Base-by-base conservation (phyloP, 2,329 filamentous ascomycete species). In the Aureobasidium melanogenum region DNA sequence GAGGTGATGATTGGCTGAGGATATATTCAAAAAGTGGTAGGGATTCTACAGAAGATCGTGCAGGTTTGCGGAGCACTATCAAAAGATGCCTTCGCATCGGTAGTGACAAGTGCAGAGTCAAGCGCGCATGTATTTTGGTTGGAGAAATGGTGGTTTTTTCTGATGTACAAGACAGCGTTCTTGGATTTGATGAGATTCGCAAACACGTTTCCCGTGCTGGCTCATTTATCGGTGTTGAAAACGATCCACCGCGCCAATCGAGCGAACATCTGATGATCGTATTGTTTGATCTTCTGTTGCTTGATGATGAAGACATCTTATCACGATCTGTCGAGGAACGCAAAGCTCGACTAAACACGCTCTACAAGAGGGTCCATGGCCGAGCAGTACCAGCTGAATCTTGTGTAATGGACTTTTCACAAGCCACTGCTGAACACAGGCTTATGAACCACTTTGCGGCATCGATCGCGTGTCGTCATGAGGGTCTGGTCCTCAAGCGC, bases 11-110 rank as follows among this genome's bases (percentile, higher is more conserved):
- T 0, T 82, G 79, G 51, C 84, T 96, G 30, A 86, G 88, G 64
- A 93, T 96, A 32, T 96, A 94, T 70, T 95, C 91, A 10, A 97
- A 96, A 71, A 94, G 90, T 68, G 90, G 91, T 62, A 95, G 94
- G 70, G 89, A 96, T 66, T 93, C 91, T 47, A 96, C 91, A 0
- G 70, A 76, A 56, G 91, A 96, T 71, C 82, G 88, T 36, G 67
- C 72, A 12, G 78, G 76, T 1, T 72, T 95, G 24, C 85, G 88
- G 60, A 79, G 80, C 2, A 80, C 80, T 1, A 84, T 96, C 61
- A 78, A 80, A 43, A 76, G 84, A 3, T 86, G 87, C 3, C 75
- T 96, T 5, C 79, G 78, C 8, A 78, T 95, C 36, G 84, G 84
- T 3, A 74, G 75, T 1, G 64, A 78, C 0, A 76, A 80, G 8